Percentiles rank a stretch among this genome's conserved stretches.
These are phyloP conservation scores for Epichloe gansuensis DNA, from an alignment of 2,329 filamentous ascomycete species.

Conservation along the genomic window DNA sequence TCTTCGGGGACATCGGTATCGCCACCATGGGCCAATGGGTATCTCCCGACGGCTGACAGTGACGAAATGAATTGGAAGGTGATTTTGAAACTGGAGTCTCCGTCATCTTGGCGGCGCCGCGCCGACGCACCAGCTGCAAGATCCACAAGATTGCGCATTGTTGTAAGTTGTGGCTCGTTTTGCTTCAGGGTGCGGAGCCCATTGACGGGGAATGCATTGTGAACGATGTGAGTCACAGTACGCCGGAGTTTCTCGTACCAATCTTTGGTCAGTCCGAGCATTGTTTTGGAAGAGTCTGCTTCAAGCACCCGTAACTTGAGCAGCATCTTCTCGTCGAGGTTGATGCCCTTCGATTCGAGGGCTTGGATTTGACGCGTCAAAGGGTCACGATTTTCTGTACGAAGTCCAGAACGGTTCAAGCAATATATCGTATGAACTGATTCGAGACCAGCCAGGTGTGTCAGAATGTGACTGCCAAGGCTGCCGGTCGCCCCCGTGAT, in stretches of 20 bases:
- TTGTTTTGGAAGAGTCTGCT: slow-evolving; percentile 13
- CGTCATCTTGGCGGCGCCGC: background rate
- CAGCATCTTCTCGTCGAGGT: background rate
- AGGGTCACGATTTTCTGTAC: background rate
- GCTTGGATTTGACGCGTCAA: background rate
- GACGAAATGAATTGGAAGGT: slow-evolving; percentile 32
- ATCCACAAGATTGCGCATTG: slow-evolving; percentile 34
- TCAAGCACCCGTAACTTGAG: slow-evolving; percentile 4
- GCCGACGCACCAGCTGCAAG: slow-evolving; percentile 25
- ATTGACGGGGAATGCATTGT: slow-evolving; percentile 41
- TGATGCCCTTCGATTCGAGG: slow-evolving; percentile 2
- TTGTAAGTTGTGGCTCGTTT: slow-evolving; percentile 31
- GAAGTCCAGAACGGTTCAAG: slow-evolving; percentile 27
- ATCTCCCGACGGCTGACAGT: slow-evolving; percentile 24
- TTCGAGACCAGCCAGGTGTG: slow-evolving; percentile 13
- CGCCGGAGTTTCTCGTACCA: slow-evolving; percentile 25
- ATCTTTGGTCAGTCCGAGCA: slow-evolving; percentile 5
- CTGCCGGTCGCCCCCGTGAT: slow-evolving; percentile 28
- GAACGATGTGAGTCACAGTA: slow-evolving; percentile 35
- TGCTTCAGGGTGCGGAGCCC: slow-evolving; percentile 17
- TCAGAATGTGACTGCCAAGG: slow-evolving; percentile 25
- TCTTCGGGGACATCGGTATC: slow-evolving; percentile 29
- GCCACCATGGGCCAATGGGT: slow-evolving; percentile 11
- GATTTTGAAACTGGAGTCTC: slow-evolving; percentile 8
- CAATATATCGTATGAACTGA: slow-evolving; percentile 26